Base-by-base conservation (phyloP, 805 yeast genomes). In the Metschnikowia drakensbergensis region DNA sequence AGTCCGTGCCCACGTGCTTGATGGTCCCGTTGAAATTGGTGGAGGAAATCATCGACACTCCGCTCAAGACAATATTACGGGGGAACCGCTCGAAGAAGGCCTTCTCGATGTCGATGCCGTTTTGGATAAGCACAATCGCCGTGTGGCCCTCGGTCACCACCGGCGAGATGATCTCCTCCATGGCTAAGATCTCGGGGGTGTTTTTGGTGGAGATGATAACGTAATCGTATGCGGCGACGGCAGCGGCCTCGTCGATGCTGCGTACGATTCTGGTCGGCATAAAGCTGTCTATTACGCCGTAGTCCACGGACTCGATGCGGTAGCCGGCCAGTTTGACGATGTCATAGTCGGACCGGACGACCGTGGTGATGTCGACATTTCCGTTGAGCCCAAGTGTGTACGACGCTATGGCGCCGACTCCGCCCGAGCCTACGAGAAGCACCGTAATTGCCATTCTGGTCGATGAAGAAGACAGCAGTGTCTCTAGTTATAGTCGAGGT, bases 401-500 rank as follows among this genome's bases (percentile, higher is more conserved):
- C 0, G 95, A 88, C 2, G 85, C 83, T 31, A 88, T 79, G 13
- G 88, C 76, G 33, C 96, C 96, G 8, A 88, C 94, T 34, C 96
- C 96, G 11, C 96, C 96, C 37, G 88, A 77, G 8, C 96, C 96
- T 35, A 88, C 76, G 8, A 88, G 69, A 9, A 88, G 69, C 13
- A 83, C 42, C 5, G 37, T 26, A 17, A 10, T 30, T 11, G 43
- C 7, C 43, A 30, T 40, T 17, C 17, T 17, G 17, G 17, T 17
- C 17, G 17, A 17, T 17, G 17, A 17, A 17, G 17, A 17, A 17
- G 17, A 17, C 17, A 17, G 17, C 17, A 17, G 17, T 17, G 17
- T 17, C 17, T 17, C 17, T 17, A 17, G 17, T 17, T 17, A 17
- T 17, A 17, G 17, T 17, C 17, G 17, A 17, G 17, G 17, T 17